Conservation (phyloP, 768 basidiomycete genomes). For the Royoungia palumana region DNA sequence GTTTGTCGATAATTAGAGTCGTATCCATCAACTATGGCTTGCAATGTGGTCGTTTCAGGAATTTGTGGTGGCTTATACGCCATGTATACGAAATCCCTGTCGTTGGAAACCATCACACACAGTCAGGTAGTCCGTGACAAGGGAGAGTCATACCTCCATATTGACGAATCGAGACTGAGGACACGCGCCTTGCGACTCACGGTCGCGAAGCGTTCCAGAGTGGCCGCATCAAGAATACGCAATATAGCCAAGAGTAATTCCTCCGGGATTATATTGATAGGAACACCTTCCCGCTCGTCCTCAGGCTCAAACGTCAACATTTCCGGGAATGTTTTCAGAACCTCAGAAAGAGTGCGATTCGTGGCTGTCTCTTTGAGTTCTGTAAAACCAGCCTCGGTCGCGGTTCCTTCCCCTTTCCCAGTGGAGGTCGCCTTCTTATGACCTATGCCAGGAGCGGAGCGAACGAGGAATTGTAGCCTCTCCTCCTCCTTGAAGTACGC, state of each 20-base stretch:
- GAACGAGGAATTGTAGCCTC: conserved; percentile 14
- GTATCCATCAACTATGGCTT: conserved; percentile 50
- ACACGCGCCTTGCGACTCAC: conserved; percentile 74
- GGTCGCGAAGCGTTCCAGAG: conserved; percentile 74
- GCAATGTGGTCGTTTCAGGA: conserved; percentile 45
- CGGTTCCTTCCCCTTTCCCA: conserved; percentile 58
- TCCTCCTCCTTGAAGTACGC: conserved; percentile 60
- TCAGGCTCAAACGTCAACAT: conserved; percentile 63
- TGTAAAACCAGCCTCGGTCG: conserved; percentile 59
- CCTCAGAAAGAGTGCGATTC: conserved; percentile 43
- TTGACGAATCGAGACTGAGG: conserved; percentile 60
- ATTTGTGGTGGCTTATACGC: conserved; percentile 81
- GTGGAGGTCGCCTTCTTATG: conserved; percentile 78
- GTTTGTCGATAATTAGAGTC: conserved; percentile 67
- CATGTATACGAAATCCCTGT: conserved; percentile 57
- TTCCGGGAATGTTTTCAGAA: conserved; percentile 49
- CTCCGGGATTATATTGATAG: conserved; percentile 63
- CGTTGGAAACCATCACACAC: conserved; percentile 5
- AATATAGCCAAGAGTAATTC: conserved; percentile 73
- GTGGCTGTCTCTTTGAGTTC: conserved; percentile 25
- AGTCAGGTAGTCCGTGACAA: background rate
- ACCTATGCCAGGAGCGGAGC: conserved; percentile 37
- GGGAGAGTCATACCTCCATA: conserved; percentile 66
- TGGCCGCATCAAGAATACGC: conserved; percentile 57
- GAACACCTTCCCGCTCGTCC: conserved; percentile 55